Evolutionary conservation across 2,329 filamentous ascomycete genomes (phyloP), one percentile per base, ranked within the genome.

Genomic region (Aspergillus carbonarius): DNA sequence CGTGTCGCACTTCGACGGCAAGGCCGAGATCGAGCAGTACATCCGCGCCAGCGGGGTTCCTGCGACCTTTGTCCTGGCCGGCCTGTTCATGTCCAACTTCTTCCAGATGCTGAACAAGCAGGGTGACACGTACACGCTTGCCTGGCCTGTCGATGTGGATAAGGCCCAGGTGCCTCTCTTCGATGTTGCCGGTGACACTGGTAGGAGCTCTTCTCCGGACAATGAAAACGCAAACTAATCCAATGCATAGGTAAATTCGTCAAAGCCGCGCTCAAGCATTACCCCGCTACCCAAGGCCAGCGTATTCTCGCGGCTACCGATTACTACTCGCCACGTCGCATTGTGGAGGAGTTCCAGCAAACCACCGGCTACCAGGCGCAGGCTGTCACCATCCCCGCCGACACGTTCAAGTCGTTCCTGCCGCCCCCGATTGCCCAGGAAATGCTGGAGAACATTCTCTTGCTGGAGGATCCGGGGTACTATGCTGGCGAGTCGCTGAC

Each of bases 391-490:
- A 35, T 72, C 12, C 54, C 63, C 7, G 56, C 62, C n/a, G 66
- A 71, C 13, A 34, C 61, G 15, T 74, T 70, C 54, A 70, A 68
- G 42, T 65, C 63, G 1, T 64, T 66, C 17, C 35, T 74, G 6
- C 66, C 68, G 2, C n/a, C 60, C 1, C 46, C 57, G 12, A 50
- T 66, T 2, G 67, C 75, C 64, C 47, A 81, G 57, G 83, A 86
- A 68, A 57, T 85, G 67, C 70, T 81, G 34, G 79, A 85, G 70
- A 86, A 83, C 60, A 79, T 83, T 69, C 70, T 78, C 40, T 72
- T 86, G 48, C 69, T 85, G 58, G 74, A 79, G 55, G 76, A 81
- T 20, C 81, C 76, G 30, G 83, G 83, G 0, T 86, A 86, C 62
- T 86, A 78, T 65, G 78, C 77, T 5, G 80, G 81, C 9, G 79